A percentile compares a stretch with the other conserved stretches of the same genome.
These are phyloP conservation scores for Wallacemonas sp. DNA, from an alignment of 208 protist genomes.

Conservation along the genomic window DNA sequence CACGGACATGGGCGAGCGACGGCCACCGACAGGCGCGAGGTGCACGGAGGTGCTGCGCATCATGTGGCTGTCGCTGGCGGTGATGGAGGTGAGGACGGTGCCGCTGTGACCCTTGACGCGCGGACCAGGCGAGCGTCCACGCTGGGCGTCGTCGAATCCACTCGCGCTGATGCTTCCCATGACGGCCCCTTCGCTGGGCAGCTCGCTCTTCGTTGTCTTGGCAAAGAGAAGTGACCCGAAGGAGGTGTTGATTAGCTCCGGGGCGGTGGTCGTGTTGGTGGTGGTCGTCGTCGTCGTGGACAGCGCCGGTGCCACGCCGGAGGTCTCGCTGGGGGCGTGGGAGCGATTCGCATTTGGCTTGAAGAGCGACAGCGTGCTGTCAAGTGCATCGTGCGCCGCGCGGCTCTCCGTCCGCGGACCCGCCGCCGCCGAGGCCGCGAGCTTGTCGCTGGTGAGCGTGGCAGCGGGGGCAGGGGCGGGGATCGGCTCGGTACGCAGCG, in stretches of 20 bases:
- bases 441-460: neutral
- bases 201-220: conserved; percentile 11
- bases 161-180: too few relatives aligned
- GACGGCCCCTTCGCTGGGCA: too few relatives aligned
- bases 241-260: neutral
- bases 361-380: conserved; percentile 27
- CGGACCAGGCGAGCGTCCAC: conserved; percentile 13
- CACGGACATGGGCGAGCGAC: conserved; percentile 2
- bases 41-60: conserved; percentile 38
- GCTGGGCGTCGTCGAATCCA: neutral
- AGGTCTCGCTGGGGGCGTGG: neutral
- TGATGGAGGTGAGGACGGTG: conserved; percentile 47
- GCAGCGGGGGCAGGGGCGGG: neutral
- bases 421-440: neutral
- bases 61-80: conserved; percentile 39
- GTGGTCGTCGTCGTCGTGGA: neutral
- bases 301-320: neutral
- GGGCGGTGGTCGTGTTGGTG: neutral
- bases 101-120: conserved; percentile 13
- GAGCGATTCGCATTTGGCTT: neutral
- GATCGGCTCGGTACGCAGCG: conserved; percentile 50
- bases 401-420: neutral
- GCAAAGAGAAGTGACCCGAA: conserved; percentile 11
- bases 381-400: neutral
- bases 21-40: conserved; percentile 29